Evolutionary conservation across 2,329 filamentous ascomycete species (phyloP).

Genomic region (Colletotrichum destructivum): DNA sequence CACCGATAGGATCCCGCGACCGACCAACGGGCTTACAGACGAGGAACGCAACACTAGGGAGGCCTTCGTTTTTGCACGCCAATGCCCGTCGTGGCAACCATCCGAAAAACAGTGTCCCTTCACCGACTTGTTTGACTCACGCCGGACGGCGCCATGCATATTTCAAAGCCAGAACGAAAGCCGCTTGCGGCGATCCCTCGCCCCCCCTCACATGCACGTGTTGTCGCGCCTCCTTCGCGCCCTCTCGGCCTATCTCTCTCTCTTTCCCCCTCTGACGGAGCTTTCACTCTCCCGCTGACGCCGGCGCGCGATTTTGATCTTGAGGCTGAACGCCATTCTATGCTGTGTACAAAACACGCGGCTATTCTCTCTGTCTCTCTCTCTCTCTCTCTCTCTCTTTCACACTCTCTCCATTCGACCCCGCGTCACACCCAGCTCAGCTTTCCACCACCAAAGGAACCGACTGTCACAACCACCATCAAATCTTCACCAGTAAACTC

Average conservation of each 20-base stretch:
- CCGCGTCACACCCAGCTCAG: not conserved
- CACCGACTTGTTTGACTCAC: not conserved
- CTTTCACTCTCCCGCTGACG: not conserved
- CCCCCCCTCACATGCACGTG: slow-evolving; percentile 14
- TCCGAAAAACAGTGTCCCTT: not conserved
- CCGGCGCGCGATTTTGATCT: not conserved
- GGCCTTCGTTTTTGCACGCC: not conserved
- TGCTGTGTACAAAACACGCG: slow-evolving; percentile 28
- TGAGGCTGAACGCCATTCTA: slow-evolving; percentile 1
- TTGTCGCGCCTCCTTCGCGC: slow-evolving; percentile 23
- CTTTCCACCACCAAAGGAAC: not conserved
- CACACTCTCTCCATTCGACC: not conserved
- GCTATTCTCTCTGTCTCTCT: not conserved
- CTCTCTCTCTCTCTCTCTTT: not conserved
- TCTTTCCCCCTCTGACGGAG: not conserved
- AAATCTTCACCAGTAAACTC: not conserved
- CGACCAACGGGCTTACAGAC: not conserved
- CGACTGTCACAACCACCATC: not conserved
- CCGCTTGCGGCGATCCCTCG: not conserved
- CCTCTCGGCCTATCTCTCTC: not conserved
- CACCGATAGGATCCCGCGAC: not conserved
- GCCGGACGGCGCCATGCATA: not conserved
- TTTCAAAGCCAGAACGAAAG: not conserved
- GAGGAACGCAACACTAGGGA: not conserved
- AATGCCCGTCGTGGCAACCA: not conserved